Evolutionary conservation across 2,329 filamentous ascomycete genomes (phyloP).

Genomic region (Hypoxylon sp.): DNA sequence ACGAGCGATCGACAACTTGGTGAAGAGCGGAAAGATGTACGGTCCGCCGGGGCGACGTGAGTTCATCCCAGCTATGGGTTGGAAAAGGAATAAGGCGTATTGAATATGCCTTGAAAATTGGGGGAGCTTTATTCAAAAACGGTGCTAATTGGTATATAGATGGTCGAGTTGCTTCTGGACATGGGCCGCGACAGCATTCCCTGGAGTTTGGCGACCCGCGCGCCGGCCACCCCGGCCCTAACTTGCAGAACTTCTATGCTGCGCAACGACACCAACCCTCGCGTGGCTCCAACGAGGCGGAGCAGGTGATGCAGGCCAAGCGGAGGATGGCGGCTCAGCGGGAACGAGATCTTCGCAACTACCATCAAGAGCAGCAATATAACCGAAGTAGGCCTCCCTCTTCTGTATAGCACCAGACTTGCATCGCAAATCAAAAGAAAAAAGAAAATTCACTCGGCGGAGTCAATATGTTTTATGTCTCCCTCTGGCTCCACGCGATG

Average conservation of each 20-base stretch:
- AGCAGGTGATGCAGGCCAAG: slow-evolving; percentile 99
- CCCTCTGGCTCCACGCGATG: slow-evolving; percentile 42
- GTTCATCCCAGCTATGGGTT: slow-evolving; percentile 74
- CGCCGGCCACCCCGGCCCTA: slow-evolving; percentile 79
- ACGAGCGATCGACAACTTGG: slow-evolving; percentile 91
- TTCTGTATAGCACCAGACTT: slow-evolving; percentile 74
- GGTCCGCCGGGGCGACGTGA: slow-evolving; percentile 81
- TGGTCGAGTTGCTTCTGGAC: slow-evolving; percentile 74
- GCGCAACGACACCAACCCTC: slow-evolving; percentile 90
- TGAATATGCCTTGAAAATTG: slow-evolving; percentile 37
- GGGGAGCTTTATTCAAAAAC: slow-evolving; percentile 46
- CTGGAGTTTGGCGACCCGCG: slow-evolving; percentile 83
- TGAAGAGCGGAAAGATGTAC: slow-evolving; percentile 97
- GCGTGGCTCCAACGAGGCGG: slow-evolving; percentile 87
- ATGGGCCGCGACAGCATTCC: slow-evolving; percentile 81
- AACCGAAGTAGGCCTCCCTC: slow-evolving; percentile 96
- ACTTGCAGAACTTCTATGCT: slow-evolving; percentile 94
- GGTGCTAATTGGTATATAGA: slow-evolving; percentile 64
- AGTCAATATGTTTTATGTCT: slow-evolving; percentile 49
- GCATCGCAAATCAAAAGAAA: slow-evolving; percentile 56
- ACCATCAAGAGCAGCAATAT: slow-evolving; percentile 99
- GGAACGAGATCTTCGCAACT: slow-evolving; percentile 98
- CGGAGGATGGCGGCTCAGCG: slow-evolving; percentile 99
- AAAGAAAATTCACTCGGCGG: slow-evolving; percentile 54
- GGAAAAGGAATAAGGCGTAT: slow-evolving; percentile 42